A percentile compares a stretch with the other conserved stretches of the same genome.
phyloP scores from a whole-genome alignment of 257 asterid genomes.

The Forsythia viridissima region DNA sequence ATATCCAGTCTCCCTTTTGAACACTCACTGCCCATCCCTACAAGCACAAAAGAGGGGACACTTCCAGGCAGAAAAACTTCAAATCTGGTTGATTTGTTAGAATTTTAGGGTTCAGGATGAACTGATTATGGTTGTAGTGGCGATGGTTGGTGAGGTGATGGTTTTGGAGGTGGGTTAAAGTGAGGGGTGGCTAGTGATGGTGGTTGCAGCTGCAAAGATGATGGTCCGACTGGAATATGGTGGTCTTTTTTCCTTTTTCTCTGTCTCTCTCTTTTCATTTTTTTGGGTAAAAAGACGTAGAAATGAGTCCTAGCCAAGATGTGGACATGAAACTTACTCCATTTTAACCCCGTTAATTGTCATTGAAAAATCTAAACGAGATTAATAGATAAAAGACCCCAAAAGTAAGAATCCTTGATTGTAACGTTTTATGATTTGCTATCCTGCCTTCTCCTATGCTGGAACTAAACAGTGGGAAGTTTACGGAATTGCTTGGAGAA shows the following conservation, averaged over 20 bases:
- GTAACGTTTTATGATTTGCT: background rate
- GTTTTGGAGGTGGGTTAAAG: background rate
- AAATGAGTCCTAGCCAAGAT: background rate
- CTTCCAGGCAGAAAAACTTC: background rate
- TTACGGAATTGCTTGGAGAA: background rate
- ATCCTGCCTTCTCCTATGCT: background rate
- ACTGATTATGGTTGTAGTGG: background rate
- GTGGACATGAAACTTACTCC: background rate
- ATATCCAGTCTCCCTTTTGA: background rate
- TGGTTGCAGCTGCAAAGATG: background rate
- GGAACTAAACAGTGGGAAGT: background rate
- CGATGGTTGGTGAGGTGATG: background rate
- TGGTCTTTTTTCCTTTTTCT: background rate
- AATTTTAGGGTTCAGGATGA: background rate
- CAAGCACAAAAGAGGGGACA: background rate
- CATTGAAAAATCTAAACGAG: background rate
- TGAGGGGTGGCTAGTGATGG: background rate
- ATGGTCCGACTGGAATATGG: background rate
- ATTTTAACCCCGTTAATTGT: background rate
- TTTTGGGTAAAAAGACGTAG: background rate
- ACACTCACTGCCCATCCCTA: background rate
- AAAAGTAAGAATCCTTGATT: background rate
- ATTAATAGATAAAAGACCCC: background rate
- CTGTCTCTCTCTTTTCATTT: background rate
- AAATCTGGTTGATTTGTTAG: background rate